These are phyloP conservation scores for Penicillium sp. DNA, from an alignment of 2,329 filamentous ascomycete species.

Conservation along the genomic window DNA sequence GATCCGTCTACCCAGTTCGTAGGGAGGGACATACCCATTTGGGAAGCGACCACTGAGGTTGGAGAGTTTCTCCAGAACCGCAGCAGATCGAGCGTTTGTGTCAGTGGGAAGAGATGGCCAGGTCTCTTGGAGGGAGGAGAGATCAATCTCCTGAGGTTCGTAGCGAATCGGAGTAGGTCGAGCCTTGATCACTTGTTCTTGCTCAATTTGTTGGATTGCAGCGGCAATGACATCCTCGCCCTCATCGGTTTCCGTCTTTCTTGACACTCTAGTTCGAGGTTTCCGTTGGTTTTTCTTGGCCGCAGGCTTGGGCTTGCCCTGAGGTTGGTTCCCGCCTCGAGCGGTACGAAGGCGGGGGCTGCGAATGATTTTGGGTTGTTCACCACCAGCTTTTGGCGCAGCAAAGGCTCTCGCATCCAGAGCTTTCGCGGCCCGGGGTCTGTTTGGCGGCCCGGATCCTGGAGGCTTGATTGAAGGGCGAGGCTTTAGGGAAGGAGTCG, in stretches of 20 bases:
- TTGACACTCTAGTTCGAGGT: slow-evolving; percentile 8
- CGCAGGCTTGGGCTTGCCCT: slow-evolving; percentile 21
- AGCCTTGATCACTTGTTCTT: slow-evolving; percentile 31
- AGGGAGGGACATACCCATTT: slow-evolving; percentile 36
- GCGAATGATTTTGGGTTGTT: slow-evolving; percentile 34
- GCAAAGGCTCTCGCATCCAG: slow-evolving; percentile 41
- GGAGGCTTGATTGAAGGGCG: slow-evolving; percentile 18
- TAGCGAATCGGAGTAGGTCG: slow-evolving; percentile 37
- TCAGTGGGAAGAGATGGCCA: slow-evolving; percentile 42
- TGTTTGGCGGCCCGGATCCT: slow-evolving; percentile 14
- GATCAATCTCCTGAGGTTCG: slow-evolving; percentile 33
- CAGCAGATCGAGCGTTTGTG: slow-evolving; percentile 26
- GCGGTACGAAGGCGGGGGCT: slow-evolving; percentile 26
- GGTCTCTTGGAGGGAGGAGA: slow-evolving; percentile 35
- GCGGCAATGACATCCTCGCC: slow-evolving; percentile 22
- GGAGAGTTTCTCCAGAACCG: slow-evolving; percentile 37
- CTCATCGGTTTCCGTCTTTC: slow-evolving; percentile 23
- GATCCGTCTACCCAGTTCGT: slow-evolving; percentile 39
- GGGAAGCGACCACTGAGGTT: slow-evolving; percentile 35
- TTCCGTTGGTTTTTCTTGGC: slow-evolving; percentile 17
- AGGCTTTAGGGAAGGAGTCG: slow-evolving; percentile 15
- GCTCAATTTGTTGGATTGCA: slow-evolving; percentile 31
- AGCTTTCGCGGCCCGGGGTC: slow-evolving; percentile 26
- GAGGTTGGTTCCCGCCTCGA: slow-evolving; percentile 17
- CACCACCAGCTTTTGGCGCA: slow-evolving; percentile 27